phyloP scores from a whole-genome alignment of 1,139 yeast genomes.

The Protomyces arabidopsidicola region DNA sequence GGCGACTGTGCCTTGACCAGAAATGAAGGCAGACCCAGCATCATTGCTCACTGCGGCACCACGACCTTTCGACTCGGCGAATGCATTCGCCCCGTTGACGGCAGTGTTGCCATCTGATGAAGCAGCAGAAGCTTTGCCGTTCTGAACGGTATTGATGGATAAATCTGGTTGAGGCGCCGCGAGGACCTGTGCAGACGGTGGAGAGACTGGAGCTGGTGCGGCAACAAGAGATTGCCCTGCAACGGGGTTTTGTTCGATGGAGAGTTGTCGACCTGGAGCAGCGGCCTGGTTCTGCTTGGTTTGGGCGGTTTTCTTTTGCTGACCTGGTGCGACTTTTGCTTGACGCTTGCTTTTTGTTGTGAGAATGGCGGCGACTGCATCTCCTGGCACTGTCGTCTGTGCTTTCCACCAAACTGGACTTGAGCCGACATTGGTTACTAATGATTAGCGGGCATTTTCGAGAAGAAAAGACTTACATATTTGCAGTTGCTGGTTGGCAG shows the following conservation, averaged over 20 bases:
- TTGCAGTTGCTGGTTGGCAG: background rate
- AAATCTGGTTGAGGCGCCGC: background rate
- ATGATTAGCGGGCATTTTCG: background rate
- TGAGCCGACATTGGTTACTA: background rate
- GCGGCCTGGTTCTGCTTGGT: background rate
- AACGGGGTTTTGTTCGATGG: background rate
- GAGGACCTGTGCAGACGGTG: background rate
- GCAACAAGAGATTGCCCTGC: background rate
- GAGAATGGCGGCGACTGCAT: background rate
- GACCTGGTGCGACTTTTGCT: background rate
- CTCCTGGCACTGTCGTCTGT: background rate
- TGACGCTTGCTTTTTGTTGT: background rate
- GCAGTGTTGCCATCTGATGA: background rate
- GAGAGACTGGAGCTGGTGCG: background rate
- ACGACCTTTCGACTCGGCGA: constrained; percentile 5
- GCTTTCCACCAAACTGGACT: background rate
- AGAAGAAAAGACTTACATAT: background rate
- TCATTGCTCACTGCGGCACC: background rate
- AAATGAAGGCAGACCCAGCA: constrained; percentile 1
- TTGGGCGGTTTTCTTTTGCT: background rate
- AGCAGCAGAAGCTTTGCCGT: constrained; percentile 2
- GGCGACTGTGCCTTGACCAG: constrained; percentile 1
- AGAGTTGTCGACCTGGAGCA: background rate
- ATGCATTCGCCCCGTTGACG: background rate
- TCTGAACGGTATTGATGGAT: background rate